phyloP scores from a whole-genome alignment of 805 yeast genomes.

The Clavispora phyllophila region DNA sequence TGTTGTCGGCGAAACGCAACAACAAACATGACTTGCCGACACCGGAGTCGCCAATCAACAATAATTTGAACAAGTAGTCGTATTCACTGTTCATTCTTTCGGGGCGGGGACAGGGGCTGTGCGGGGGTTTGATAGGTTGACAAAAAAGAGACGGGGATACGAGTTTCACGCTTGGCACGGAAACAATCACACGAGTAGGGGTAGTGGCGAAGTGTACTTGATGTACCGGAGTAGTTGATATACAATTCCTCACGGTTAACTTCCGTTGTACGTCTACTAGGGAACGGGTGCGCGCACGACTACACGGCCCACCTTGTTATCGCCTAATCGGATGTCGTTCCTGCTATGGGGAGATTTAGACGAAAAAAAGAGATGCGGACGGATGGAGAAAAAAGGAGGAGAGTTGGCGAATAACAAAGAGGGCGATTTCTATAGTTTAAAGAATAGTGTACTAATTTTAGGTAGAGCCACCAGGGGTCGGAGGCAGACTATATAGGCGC shows the following conservation, averaged over 20 bases:
- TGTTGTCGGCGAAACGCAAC: constrained; percentile 93
- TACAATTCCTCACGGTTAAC: neutral
- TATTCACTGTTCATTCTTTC: constrained; percentile 80
- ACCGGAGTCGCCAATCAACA: constrained; percentile 97
- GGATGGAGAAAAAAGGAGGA: too few species aligned
- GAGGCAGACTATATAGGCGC: too few species aligned
- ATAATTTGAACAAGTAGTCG: constrained; percentile 93
- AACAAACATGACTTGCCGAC: constrained; percentile 96
- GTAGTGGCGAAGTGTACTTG: neutral
- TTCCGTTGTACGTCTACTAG: neutral
- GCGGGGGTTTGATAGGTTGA: neutral
- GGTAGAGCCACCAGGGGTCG: too few species aligned
- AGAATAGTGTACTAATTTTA: too few species aligned
- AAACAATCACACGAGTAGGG: neutral
- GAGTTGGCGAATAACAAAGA: too few species aligned
- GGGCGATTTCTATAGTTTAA: too few species aligned
- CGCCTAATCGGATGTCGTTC: neutral
- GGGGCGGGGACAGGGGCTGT: neutral
- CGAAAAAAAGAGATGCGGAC: too few species aligned
- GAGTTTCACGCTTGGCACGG: neutral
- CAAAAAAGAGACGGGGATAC: neutral
- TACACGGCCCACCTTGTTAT: neutral
- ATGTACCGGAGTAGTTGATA: neutral
- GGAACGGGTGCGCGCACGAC: constrained; percentile 4
- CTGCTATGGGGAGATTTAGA: too few species aligned